Evolutionary conservation across 176 grass and related monocot species (phyloP).

Genomic region (Olyra latifolia): DNA sequence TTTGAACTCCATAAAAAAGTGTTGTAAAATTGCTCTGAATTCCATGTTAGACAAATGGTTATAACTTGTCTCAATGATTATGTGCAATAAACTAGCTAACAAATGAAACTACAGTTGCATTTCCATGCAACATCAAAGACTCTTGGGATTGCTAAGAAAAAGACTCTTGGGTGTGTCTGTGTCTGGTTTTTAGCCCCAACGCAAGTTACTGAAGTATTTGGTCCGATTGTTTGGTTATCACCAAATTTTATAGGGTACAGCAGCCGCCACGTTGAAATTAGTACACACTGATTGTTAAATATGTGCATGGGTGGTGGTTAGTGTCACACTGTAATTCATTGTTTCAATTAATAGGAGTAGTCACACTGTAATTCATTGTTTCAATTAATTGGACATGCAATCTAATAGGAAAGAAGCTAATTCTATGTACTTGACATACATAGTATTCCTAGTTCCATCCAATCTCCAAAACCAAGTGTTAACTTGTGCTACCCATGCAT

Average conservation of each 20-base stretch:
- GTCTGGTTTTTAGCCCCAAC: neutral
- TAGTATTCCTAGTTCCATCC: neutral
- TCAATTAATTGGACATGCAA: neutral
- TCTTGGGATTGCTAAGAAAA: too few relatives aligned
- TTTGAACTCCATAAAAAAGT: neutral
- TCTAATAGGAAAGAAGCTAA: conserved; percentile 21
- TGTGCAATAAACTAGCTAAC: too few relatives aligned
- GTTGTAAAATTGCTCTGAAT: neutral
- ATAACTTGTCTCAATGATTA: neutral
- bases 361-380: conserved; percentile 18
- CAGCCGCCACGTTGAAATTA: too few relatives aligned
- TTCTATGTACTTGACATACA: neutral
- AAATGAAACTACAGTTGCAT: too few relatives aligned
- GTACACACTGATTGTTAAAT: too few relatives aligned
- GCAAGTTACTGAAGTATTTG: too few relatives aligned
- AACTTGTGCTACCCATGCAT: neutral
- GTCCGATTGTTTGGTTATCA: too few relatives aligned
- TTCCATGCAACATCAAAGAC: too few relatives aligned
- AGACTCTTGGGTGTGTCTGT: neutral
- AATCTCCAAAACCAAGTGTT: neutral
- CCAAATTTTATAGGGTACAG: too few relatives aligned
- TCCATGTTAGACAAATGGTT: neutral
- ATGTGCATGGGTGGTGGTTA: neutral
- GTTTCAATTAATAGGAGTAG: conserved; percentile 14
- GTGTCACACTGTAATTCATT: conserved; percentile 13